Conservation (phyloP, 768 basidiomycete genomes). For the Tephrocybe sp. region DNA sequence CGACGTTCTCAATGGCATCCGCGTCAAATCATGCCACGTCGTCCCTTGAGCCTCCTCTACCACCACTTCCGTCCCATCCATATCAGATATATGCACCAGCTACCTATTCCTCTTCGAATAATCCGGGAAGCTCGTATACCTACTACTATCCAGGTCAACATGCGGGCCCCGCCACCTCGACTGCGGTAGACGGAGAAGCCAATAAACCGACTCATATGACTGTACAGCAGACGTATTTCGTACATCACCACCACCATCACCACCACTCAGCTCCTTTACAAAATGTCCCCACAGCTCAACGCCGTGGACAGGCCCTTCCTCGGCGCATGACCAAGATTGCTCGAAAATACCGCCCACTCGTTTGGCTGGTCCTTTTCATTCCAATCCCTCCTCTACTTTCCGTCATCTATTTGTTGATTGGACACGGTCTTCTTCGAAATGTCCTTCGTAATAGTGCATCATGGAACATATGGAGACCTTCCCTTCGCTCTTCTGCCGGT, state of each 20-base stretch:
- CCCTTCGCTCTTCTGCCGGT: conserved; percentile 28
- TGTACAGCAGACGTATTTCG: conserved; percentile 2
- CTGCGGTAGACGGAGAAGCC: not conserved
- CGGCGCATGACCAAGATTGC: not conserved
- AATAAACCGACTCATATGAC: not conserved
- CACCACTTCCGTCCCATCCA: conserved; percentile 1
- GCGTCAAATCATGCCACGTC: not conserved
- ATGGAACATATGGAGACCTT: conserved; percentile 15
- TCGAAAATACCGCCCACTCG: conserved; percentile 3
- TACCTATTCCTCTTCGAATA: not conserved
- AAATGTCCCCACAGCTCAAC: not conserved
- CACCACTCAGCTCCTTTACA: not conserved
- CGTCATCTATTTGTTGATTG: conserved; percentile 26
- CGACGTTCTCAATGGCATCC: conserved; percentile 3
- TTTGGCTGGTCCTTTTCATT: conserved; percentile 26
- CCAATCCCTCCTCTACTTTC: conserved; percentile 33
- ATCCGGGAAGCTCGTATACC: too few species aligned
- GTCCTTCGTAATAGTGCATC: conserved; percentile 11
- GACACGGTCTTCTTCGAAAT: conserved; percentile 29
- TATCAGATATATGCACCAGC: conserved; percentile 1
- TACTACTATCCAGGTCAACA: not conserved
- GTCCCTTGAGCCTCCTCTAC: not conserved
- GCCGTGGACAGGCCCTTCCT: not conserved
- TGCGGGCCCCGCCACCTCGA: not conserved
- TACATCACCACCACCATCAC: conserved; percentile 3